Percentiles rank a stretch among this genome's conserved stretches.
Conservation (phyloP, 2,329 filamentous ascomycete species). For the Colletotrichum sp. region DNA sequence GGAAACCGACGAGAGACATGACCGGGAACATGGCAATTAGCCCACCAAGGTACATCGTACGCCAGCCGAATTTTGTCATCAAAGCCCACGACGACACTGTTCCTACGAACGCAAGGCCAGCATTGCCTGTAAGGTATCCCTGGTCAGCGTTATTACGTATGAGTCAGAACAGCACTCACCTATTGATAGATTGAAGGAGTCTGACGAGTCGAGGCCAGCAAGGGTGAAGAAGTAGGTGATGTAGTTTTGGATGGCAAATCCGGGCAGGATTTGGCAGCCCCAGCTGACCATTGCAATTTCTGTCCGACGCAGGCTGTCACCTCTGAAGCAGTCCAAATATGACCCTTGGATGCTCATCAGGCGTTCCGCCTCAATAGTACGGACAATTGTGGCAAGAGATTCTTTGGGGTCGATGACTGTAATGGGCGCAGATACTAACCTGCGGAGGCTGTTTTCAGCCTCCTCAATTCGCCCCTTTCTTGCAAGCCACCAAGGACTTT, state of each 20-base stretch:
- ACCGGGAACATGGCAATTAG: conserved; percentile 40
- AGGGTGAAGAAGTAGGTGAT: conserved; percentile 47
- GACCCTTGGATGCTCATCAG: conserved; percentile 51
- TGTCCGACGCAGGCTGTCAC: conserved; percentile 38
- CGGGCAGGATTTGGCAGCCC: conserved; percentile 43
- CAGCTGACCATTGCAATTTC: conserved; percentile 46
- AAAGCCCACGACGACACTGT: conserved; percentile 50
- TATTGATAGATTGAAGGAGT: not conserved
- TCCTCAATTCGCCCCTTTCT: conserved; percentile 50
- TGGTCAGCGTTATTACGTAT: not conserved
- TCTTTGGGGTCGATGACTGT: not conserved
- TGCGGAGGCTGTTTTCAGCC: conserved; percentile 39
- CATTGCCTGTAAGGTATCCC: not conserved
- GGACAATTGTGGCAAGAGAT: not conserved
- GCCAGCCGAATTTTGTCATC: conserved; percentile 46
- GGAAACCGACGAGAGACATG: conserved; percentile 48
- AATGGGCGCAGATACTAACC: conserved; percentile 38
- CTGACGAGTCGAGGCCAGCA: conserved; percentile 30
- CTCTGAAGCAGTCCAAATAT: conserved; percentile 52
- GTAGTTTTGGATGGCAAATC: conserved; percentile 36
- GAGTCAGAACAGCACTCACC: not conserved
- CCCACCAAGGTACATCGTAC: conserved; percentile 47
- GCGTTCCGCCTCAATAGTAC: conserved; percentile 26
- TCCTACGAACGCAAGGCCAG: conserved; percentile 36
- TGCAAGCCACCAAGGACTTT: conserved; percentile 42